Percentiles rank a stretch among this genome's conserved stretches.
phyloP scores from a whole-genome alignment of 306 rosid species.

The Rosa chinensis region DNA sequence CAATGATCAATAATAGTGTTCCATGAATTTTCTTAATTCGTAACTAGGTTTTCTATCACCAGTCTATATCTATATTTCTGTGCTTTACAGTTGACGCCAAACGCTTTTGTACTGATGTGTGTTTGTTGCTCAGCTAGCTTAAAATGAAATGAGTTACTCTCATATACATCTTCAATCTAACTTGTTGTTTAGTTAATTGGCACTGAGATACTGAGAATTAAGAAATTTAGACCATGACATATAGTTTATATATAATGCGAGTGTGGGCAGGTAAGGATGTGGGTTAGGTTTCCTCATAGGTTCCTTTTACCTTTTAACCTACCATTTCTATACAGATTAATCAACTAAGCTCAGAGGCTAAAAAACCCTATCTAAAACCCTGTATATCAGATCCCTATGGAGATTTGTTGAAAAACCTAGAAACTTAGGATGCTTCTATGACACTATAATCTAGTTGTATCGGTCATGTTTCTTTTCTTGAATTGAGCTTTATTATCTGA shows the following conservation, averaged over 20 bases:
- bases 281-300: conserved; percentile 16
- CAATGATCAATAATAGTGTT: conserved; percentile 22
- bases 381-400: not conserved
- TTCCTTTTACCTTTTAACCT: conserved; percentile 17
- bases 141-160: not conserved
- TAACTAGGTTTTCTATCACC: not conserved
- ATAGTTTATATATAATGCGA: not conserved
- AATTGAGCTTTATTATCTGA: too few relatives aligned
- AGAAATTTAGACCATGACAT: not conserved
- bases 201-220: conserved; percentile 11
- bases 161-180: not conserved
- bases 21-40: not conserved
- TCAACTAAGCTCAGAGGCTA: not conserved
- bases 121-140: not conserved
- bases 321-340: conserved; percentile 15
- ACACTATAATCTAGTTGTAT: not conserved
- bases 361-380: not conserved
- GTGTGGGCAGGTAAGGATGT: conserved; percentile 23
- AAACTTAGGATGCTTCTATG: not conserved
- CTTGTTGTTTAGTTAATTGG: conserved; percentile 4
- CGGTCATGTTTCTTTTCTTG: not conserved
- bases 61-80: not conserved
- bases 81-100: not conserved
- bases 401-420: not conserved
- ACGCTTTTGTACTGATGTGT: not conserved